A percentile compares a stretch with the other conserved stretches of the same genome.
Evolutionary conservation across 225 moss, liverwort and hornwort genomes (phyloP).

Genomic region (Straminergon stramineum): DNA sequence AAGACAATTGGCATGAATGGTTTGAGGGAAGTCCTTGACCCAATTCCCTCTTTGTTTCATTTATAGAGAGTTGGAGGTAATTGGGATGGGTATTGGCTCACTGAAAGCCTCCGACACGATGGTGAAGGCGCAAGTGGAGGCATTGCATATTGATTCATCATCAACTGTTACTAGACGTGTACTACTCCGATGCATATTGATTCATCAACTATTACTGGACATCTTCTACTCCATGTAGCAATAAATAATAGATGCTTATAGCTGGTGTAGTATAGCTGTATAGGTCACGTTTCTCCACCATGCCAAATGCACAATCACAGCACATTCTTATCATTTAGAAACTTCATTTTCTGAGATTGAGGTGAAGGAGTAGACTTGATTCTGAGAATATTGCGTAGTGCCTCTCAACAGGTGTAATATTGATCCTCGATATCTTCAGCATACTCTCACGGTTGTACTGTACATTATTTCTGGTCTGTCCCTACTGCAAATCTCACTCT

Average conservation of each 20-base stretch:
- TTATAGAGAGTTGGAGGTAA: slow-evolving; percentile 85
- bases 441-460: not conserved
- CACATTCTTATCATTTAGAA: not conserved
- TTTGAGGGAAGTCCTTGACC: not conserved
- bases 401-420: not conserved
- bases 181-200: slow-evolving; percentile 43
- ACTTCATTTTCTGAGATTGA: not conserved
- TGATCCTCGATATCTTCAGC: not conserved
- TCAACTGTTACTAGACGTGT: not conserved
- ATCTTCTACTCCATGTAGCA: not conserved
- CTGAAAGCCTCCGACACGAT: slow-evolving; percentile 83
- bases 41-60: not conserved
- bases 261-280: not conserved
- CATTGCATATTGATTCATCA: slow-evolving; percentile 72
- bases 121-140: slow-evolving; percentile 76
- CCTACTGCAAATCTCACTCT: not conserved
- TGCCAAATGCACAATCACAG: not conserved
- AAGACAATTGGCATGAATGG: not conserved
- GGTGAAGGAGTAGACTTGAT: not conserved
- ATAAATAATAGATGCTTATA: not conserved
- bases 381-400: not conserved
- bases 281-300: not conserved
- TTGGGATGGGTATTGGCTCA: slow-evolving; percentile 99
- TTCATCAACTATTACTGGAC: not conserved
- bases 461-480: not conserved